Evolutionary conservation across 257 asterid species (phyloP).

Genomic region (Nicotiana paniculata): DNA sequence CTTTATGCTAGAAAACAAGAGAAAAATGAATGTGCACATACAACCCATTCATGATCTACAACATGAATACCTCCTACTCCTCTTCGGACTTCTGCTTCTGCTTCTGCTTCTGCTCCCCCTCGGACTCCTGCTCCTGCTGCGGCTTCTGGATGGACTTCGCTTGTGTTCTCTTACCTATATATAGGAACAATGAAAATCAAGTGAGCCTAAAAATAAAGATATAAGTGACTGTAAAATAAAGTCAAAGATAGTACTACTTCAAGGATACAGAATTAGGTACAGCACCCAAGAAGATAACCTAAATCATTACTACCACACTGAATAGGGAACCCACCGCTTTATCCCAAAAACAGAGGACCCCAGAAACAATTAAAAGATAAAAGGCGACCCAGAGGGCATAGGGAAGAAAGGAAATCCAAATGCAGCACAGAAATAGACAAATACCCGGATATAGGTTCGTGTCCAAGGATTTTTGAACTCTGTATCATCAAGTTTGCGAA

Average conservation of each 20-base stretch:
- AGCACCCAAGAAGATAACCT: too few relatives aligned
- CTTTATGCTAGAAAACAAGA: neutral
- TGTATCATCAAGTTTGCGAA: constrained; percentile 87
- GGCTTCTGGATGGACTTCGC: constrained; percentile 79
- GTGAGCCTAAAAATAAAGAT: neutral
- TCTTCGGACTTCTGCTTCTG: constrained; percentile 38
- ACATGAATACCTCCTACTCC: constrained; percentile 52
- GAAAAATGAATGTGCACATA: neutral
- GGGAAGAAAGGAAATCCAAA: neutral
- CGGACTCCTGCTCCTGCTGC: constrained; percentile 57
- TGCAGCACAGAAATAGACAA: neutral
- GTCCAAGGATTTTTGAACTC: constrained; percentile 99
- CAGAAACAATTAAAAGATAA: too few relatives aligned
- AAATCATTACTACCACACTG: too few relatives aligned
- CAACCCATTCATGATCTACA: neutral
- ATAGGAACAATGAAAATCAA: neutral
- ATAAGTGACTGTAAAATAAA: neutral
- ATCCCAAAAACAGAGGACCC: too few relatives aligned
- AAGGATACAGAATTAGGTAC: too few relatives aligned
- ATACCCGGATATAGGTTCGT: constrained; percentile 79
- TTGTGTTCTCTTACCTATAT: constrained; percentile 67
- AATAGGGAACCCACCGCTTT: too few relatives aligned
- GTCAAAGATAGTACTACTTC: too few relatives aligned
- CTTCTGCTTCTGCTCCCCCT: neutral
- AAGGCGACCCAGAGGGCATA: neutral